Evolutionary conservation across 148 eudicot genomes (phyloP), one percentile per base, ranked within the genome.

Genomic region (Camellia sinensis): DNA sequence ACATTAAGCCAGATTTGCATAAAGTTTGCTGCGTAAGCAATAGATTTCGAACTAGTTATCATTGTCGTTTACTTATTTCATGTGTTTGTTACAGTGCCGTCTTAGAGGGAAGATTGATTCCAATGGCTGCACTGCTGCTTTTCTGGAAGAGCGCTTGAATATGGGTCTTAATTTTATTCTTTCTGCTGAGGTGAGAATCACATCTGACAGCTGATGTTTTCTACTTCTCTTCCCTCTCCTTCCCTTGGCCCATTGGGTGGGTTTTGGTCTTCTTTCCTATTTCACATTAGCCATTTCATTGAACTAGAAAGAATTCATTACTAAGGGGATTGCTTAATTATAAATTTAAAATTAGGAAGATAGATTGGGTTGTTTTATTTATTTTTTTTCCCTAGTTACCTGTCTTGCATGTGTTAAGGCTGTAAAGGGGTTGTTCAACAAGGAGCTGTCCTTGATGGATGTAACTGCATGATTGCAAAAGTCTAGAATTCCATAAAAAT

Each of bases 91-190:
- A 77, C 91, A 95, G 99, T 87, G 92, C 60, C 99, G 97, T 71
- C 89, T 95, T 59, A 88, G 99, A 84, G 99, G 99, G 43, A 95
- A 95, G 88, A 82, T 95, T 54, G 99, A 95, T 79, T 92, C 99
- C 60, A 95, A 95, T 82, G 99, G 99, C 15, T 87, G 90, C 71
- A 88, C 87, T 41, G 82, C 97, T 86, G 89, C 94, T 79, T 91
- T 92, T 76, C 81, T 93, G 77, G 99, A 95, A 85, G 97, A 95
- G 90, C 86, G 97, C 52, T 86, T 95, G 59, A 93, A 86, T 61
- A 83, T 92, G 94, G 99, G 97, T 85, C 92, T 95, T 53, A 90
- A 86, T 74, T 91, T 95, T 82, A 82, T 95, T 86, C 91, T 95
- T 69, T 95, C 97, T 52, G 97, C 93, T 2, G 98, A 95, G 99